Conservation (phyloP, 176 grass and related monocot genomes). For the Cocos nucifera region DNA sequence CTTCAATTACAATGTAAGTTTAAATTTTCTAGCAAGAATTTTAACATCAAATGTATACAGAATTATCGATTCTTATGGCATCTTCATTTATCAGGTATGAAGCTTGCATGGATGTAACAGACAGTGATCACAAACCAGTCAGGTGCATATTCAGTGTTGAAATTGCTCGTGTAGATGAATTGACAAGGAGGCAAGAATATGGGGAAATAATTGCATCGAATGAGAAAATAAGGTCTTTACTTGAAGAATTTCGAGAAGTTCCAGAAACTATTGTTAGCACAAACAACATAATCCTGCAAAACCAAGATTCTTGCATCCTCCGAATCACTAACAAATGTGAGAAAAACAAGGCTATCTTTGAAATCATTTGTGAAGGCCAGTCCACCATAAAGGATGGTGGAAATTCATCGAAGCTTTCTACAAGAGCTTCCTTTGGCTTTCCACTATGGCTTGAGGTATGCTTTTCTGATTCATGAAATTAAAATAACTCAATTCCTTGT, state of each 20-base stretch:
- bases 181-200: constrained; percentile 74
- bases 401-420: constrained; percentile 43
- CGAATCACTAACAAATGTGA: constrained; percentile 63
- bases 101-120: constrained; percentile 83
- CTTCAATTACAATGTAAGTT: constrained; percentile 74
- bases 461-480: neutral
- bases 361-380: constrained; percentile 69
- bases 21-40: constrained; percentile 9
- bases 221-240: constrained; percentile 49
- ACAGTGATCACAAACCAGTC: constrained; percentile 97
- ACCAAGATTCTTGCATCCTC: constrained; percentile 59
- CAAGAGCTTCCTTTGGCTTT: constrained; percentile 83
- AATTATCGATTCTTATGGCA: neutral
- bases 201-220: constrained; percentile 66
- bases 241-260: constrained; percentile 55
- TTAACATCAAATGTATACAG: neutral
- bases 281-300: constrained; percentile 52
- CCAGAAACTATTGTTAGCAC: constrained; percentile 77
- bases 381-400: constrained; percentile 44
- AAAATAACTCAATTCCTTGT: neutral
- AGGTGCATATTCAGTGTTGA: constrained; percentile 88
- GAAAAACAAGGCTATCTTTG: constrained; percentile 58
- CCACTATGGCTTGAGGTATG: constrained; percentile 92
- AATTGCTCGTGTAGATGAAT: constrained; percentile 76
- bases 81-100: constrained; percentile 61